These are phyloP conservation scores for Diplosphaera chodatii DNA, from an alignment of 139 green algal species.

Conservation along the genomic window DNA sequence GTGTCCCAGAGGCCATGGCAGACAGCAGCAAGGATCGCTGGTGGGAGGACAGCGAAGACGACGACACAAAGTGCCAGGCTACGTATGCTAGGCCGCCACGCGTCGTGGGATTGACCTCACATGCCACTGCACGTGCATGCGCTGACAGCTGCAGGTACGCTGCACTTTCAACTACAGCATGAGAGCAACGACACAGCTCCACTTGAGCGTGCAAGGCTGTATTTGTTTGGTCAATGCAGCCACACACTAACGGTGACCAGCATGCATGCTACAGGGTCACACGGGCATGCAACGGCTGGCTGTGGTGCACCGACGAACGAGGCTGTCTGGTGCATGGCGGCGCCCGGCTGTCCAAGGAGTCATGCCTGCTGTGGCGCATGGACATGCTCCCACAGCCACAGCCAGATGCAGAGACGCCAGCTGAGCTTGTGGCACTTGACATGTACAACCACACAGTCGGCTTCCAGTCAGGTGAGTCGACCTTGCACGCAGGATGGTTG, in stretches of 20 bases:
- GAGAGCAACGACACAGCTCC: no score
- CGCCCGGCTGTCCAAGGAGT: neutral
- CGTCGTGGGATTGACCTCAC: neutral
- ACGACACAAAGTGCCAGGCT: neutral
- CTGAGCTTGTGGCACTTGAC: neutral
- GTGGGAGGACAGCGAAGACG: neutral
- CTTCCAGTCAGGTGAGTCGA: neutral
- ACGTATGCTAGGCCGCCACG: neutral
- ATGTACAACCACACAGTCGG: neutral
- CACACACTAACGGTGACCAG: no score
- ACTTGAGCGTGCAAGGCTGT: no score
- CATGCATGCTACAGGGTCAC: no score
- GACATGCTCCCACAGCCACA: neutral
- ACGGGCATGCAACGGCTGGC: constrained; percentile 1
- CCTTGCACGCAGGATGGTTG: no score
- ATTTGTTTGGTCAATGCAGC: no score
- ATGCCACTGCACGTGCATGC: neutral
- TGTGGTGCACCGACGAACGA: neutral
- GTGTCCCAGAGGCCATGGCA: neutral
- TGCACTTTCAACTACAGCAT: no score
- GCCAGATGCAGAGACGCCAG: neutral
- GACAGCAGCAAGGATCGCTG: neutral
- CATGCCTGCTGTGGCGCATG: constrained; percentile 3
- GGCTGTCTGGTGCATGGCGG: neutral
- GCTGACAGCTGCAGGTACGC: neutral